Percentiles rank a stretch among this genome's conserved stretches.
These are phyloP conservation scores for Aethionema arabicum DNA, from an alignment of 345 rosid species.

Conservation along the genomic window DNA sequence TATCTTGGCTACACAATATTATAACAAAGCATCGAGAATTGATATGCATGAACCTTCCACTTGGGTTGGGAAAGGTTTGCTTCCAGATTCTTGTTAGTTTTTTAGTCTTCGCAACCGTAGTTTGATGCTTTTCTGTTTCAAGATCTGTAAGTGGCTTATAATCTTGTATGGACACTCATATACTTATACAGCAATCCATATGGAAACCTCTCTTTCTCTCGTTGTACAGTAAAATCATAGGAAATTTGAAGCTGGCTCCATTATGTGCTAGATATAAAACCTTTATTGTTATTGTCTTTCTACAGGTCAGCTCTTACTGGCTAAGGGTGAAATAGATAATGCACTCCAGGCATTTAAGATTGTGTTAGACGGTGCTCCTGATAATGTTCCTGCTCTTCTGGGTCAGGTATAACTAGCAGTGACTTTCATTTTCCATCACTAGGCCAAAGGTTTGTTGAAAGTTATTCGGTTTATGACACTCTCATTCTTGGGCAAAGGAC, in stretches of 20 bases:
- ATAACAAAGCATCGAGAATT: slow-evolving; percentile 90
- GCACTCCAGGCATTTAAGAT: slow-evolving; percentile 90
- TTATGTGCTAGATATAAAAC: slow-evolving; percentile 16
- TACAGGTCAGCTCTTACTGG: slow-evolving; percentile 94
- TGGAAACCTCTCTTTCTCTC: background rate
- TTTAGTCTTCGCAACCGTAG: background rate
- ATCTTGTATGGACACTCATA: slow-evolving; percentile 14
- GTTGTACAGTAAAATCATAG: background rate
- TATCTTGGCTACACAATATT: slow-evolving; percentile 79
- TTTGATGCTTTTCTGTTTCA: slow-evolving; percentile 14
- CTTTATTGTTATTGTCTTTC: slow-evolving; percentile 19
- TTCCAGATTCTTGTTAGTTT: slow-evolving; percentile 10
- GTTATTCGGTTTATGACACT: background rate
- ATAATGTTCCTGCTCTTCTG: slow-evolving; percentile 91
- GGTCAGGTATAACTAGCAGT: slow-evolving; percentile 67
- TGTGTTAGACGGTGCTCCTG: slow-evolving; percentile 68
- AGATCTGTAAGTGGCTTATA: slow-evolving; percentile 8
- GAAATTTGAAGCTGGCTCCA: slow-evolving; percentile 15
- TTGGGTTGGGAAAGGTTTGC: slow-evolving; percentile 96
- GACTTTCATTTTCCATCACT: background rate
- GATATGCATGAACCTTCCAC: slow-evolving; percentile 99
- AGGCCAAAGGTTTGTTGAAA: background rate
- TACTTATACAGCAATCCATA: background rate
- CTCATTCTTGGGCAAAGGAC: slow-evolving; percentile 11
- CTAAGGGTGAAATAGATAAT: slow-evolving; percentile 90